Conservation (phyloP, 768 basidiomycete species). For the Suillus bovinus region DNA sequence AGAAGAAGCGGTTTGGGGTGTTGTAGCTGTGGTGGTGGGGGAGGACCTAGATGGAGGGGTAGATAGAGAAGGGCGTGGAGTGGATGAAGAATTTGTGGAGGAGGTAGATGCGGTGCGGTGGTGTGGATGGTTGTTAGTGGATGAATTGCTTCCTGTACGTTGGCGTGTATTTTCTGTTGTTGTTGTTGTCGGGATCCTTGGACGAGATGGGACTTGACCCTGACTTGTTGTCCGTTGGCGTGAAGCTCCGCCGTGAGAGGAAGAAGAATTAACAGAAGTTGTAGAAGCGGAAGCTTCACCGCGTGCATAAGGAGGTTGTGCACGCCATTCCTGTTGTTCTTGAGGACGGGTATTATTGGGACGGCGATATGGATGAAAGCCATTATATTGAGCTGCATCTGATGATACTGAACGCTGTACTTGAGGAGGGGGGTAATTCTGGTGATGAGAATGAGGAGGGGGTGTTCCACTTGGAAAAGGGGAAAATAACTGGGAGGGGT, state of each 20-base stretch:
- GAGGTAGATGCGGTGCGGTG: constrained; percentile 34
- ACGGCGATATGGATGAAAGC: constrained; percentile 83
- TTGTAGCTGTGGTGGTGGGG: constrained; percentile 20
- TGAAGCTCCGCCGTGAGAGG: constrained; percentile 40
- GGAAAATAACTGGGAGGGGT: constrained; percentile 61
- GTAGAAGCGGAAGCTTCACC: constrained; percentile 79
- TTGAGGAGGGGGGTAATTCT: constrained; percentile 27
- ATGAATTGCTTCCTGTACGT: constrained; percentile 34
- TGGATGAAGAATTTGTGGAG: constrained; percentile 21
- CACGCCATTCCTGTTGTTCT: constrained; percentile 49
- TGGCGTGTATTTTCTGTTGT: constrained; percentile 29
- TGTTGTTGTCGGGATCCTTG: constrained; percentile 33
- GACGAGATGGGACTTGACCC: constrained; percentile 58
- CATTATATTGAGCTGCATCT: constrained; percentile 41
- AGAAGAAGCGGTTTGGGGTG: constrained; percentile 17
- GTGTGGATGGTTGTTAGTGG: constrained; percentile 27
- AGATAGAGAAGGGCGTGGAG: constrained; percentile 29
- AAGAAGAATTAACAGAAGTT: constrained; percentile 71
- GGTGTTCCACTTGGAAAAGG: constrained; percentile 73
- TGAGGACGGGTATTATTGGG: constrained; percentile 40
- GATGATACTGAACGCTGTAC: constrained; percentile 40
- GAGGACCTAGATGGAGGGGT: constrained; percentile 30
- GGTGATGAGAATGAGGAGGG: constrained; percentile 40
- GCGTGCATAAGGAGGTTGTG: constrained; percentile 76
- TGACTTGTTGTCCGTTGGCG: constrained; percentile 76